phyloP scores from a whole-genome alignment of 2,329 filamentous ascomycete genomes.

The Colletotrichum eremochloae region DNA sequence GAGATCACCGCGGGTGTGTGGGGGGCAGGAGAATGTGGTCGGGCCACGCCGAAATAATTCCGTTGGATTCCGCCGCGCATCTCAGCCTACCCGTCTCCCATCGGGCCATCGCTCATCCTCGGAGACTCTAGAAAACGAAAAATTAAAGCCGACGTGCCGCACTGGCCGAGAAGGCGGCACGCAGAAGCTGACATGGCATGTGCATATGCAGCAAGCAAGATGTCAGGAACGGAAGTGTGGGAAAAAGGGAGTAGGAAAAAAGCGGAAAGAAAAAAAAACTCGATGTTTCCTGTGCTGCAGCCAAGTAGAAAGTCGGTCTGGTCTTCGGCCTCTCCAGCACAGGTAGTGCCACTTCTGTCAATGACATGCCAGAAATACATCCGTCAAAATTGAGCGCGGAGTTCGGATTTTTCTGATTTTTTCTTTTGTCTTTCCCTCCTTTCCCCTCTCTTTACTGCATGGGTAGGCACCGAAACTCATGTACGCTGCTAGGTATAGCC shows the following conservation, averaged over 20 bases:
- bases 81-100: neutral
- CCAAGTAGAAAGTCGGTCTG: slow-evolving; percentile 18
- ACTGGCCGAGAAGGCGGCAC: neutral
- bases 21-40: neutral
- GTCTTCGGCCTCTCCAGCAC: slow-evolving; percentile 21
- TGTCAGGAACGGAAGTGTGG: neutral
- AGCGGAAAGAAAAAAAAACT: neutral
- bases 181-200: neutral
- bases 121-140: neutral
- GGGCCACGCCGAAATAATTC: slow-evolving; percentile 4
- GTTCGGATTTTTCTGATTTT: too few species aligned
- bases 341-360: neutral
- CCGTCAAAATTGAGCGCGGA: too few species aligned
- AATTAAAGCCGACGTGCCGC: slow-evolving; percentile 8
- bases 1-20: neutral
- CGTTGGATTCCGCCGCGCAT: neutral
- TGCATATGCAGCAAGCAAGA: slow-evolving; percentile 1
- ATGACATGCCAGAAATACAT: neutral
- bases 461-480: too few species aligned
- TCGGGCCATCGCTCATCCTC: neutral
- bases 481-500: neutral
- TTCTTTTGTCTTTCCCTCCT: too few species aligned
- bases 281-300: slow-evolving; percentile 23
- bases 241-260: neutral
- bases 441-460: neutral